A percentile compares a stretch with the other conserved stretches of the same genome.
These are phyloP conservation scores for Kuraishia borneana DNA, from an alignment of 805 yeast species.

Conservation along the genomic window DNA sequence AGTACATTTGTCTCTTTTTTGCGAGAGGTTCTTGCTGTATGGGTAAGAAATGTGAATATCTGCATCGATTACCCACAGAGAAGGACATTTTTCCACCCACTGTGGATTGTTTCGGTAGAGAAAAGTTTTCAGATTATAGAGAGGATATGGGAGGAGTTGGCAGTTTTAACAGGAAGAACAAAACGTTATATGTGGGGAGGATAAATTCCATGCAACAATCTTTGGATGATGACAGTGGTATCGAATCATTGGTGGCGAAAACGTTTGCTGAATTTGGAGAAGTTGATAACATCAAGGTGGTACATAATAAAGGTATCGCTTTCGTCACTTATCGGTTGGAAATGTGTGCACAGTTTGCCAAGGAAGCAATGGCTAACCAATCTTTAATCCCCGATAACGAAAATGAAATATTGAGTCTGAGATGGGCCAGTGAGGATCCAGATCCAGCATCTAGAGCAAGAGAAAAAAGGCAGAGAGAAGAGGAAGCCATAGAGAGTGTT, in stretches of 20 bases:
- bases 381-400: slow-evolving; percentile 36
- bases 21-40: slow-evolving; percentile 81
- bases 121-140: slow-evolving; percentile 65
- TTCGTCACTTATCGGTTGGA: slow-evolving; percentile 66
- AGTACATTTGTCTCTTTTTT: slow-evolving; percentile 67
- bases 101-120: slow-evolving; percentile 88
- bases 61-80: slow-evolving; percentile 65
- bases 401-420: slow-evolving; percentile 53
- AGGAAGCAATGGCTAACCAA: slow-evolving; percentile 89
- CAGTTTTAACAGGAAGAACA: slow-evolving; percentile 54
- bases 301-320: slow-evolving; percentile 57
- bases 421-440: slow-evolving; percentile 91
- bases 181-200: slow-evolving; percentile 66
- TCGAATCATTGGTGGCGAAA: slow-evolving; percentile 27
- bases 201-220: slow-evolving; percentile 28
- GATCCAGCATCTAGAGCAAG: slow-evolving; percentile 51
- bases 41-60: slow-evolving; percentile 65
- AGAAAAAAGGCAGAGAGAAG: slow-evolving; percentile 37
- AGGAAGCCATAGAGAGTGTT: slow-evolving; percentile 43
- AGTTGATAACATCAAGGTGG: slow-evolving; percentile 52
- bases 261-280: slow-evolving; percentile 71
- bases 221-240: slow-evolving; percentile 12
- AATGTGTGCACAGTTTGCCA: slow-evolving; percentile 82
- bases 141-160: slow-evolving; percentile 97
- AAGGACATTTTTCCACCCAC: slow-evolving; percentile 50